Evolutionary conservation across 306 rosid species (phyloP), one percentile per base, ranked within the genome.

Genomic region (Lablab purpureus): DNA sequence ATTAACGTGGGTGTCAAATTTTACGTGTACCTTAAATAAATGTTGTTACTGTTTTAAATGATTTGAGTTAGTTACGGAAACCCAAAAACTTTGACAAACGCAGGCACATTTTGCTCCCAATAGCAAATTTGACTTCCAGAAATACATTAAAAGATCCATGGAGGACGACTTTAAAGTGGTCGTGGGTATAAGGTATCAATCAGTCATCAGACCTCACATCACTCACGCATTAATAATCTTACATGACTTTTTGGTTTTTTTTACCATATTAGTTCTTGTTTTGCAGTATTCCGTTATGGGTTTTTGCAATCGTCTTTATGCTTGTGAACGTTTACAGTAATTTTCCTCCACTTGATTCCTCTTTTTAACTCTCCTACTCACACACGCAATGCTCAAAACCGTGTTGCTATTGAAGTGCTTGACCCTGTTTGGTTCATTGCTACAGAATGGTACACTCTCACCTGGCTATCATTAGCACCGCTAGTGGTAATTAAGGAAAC

Each of bases 91-190:
- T 65, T 3, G n/a, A 4, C 41, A 62, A 51, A 52, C 66, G 84
- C 85, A 92, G 91, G 94, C 90, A 71, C 97, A 92, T 86, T 81
- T 92, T 52, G 85, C 83, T 56, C 84, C 95, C 43, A 67, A 85
- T 56, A 77, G 83, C 58, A 90, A 87, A 86, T 92, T 92, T 54
- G 89, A 92, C 63, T 92, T 90, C 76, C 94, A 88, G 3, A 90
- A 86, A 37, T 90, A 92, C 76, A 88, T 90, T 19, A 88, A 90
- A 81, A 84, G 90, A 81, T 90, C 93, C 6, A 75, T 92, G 93
- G 95, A 92, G 73, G 95, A 92, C 76, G 95, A 92, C 76, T 92
- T 90, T 65, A 90, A 92, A 77, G 82, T 86, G 51, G 93, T 90
- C 21, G 88, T 92, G 17, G 93, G 95, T 10, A 86, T 88, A 71